These are phyloP conservation scores for Aspergillus homomorphus DNA, from an alignment of 495 filamentous ascomycete species.

Conservation along the genomic window DNA sequence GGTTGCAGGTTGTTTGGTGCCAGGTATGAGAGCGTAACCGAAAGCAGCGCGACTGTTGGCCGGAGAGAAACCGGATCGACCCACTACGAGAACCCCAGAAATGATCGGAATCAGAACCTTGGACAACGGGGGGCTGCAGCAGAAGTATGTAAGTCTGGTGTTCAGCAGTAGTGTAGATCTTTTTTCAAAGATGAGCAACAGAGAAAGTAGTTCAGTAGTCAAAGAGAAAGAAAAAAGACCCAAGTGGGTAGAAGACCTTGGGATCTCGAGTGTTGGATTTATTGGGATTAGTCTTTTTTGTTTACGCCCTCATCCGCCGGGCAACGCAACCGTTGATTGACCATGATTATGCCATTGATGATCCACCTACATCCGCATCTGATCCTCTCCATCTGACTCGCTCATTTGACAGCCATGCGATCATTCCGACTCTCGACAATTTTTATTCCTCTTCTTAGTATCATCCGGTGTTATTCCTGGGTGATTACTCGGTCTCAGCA, in stretches of 20 bases:
- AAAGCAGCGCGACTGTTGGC: conserved; percentile 20
- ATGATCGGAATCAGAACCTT: conserved; percentile 10
- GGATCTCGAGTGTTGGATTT: not conserved
- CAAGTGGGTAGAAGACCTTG: not conserved
- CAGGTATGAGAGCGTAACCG: conserved; percentile 44
- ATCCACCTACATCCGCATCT: not conserved
- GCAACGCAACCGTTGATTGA: not conserved
- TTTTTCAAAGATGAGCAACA: not conserved
- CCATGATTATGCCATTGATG: not conserved
- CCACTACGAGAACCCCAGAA: conserved; percentile 24
- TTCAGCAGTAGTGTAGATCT: not conserved
- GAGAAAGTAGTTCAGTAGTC: not conserved
- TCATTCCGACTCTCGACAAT: not conserved
- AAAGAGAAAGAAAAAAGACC: not conserved
- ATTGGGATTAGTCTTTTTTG: not conserved
- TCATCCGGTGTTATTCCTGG: not conserved
- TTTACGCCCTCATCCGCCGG: conserved; percentile 5
- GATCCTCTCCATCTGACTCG: not conserved
- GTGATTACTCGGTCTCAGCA: no score
- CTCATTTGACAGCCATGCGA: not conserved
- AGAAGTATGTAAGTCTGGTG: not conserved
- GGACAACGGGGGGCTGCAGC: not conserved
- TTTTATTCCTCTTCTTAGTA: not conserved
- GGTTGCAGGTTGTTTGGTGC: conserved; percentile 22
- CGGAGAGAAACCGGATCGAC: conserved; percentile 23